Base-by-base conservation (phyloP, 2,329 filamentous ascomycete species). In the Lachnellula hyalina region DNA sequence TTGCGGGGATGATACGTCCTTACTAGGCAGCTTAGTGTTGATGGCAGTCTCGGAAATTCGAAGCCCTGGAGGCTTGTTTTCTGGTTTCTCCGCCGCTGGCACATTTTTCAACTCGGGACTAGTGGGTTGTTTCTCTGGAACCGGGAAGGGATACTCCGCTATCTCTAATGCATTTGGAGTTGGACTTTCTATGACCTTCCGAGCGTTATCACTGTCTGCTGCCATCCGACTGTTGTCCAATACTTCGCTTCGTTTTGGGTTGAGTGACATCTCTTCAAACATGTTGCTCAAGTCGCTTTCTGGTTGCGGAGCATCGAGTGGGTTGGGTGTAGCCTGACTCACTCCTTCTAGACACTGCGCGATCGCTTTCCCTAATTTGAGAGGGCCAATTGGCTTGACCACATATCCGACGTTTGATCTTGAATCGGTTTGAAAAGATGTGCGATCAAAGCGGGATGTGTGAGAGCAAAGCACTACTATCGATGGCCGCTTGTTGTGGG, bases 181-280 rank as follows among this genome's bases (percentile, higher is more conserved):
- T 15, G 67, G 64, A 14, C 60, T 65, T 51, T 67, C 67, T 19
- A 68, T 63, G 2, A 63, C 65, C 42, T 68, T 69, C 9, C 66
- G 57, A 1, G 66, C 65, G 55, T 68, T 67, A 7, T 62, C 64
- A 44, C 64, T 67, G 50, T 67, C 66, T 12, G 62, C 59, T 14
- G 66, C 62, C 65, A 68, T 67, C 7, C 66, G 63, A n/a, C 60
- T 63, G 23, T 68, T 68, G 38, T 68, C 67, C 3, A 68, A 46
- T 2, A 68, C 51, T 51, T 69, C 66, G 1, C 59, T 62, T 9
- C 60, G 61, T 35, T 57, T 53, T 4, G 62, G 59, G 17, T 54
- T 57, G 8, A 67, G 23, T 11, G 60, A 58, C 3, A 68, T 54
- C 25, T 66, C 65, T 48, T 68, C 65, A 42, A 68, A 67, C 1